phyloP scores from a whole-genome alignment of 306 rosid genomes.

The Datisca glomerata region DNA sequence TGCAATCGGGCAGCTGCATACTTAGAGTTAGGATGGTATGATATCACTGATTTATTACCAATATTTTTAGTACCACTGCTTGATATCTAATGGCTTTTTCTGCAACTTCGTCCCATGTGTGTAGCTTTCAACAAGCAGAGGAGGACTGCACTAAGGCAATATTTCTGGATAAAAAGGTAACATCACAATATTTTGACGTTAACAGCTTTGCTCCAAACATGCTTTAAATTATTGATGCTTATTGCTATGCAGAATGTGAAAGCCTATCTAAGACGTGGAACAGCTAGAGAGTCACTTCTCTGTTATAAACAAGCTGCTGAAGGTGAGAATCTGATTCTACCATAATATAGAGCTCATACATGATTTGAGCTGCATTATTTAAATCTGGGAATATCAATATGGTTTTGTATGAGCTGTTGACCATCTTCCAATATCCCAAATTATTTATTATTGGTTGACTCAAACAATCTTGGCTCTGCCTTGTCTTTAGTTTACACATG shows the following conservation, averaged over 20 bases:
- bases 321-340: slow-evolving; percentile 29
- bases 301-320: slow-evolving; percentile 52
- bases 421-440: too few species aligned
- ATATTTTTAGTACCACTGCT: slow-evolving; percentile 7
- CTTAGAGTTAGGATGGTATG: slow-evolving; percentile 73
- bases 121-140: slow-evolving; percentile 85
- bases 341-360: neutral
- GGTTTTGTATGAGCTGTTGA: too few species aligned
- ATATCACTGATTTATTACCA: slow-evolving; percentile 8
- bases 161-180: slow-evolving; percentile 73
- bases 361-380: slow-evolving; percentile 1
- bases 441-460: too few species aligned
- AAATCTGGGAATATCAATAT: too few species aligned
- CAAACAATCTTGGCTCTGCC: too few species aligned
- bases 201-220: too few species aligned
- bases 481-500: too few species aligned
- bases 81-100: slow-evolving; percentile 6
- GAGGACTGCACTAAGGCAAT: slow-evolving; percentile 77
- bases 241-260: slow-evolving; percentile 58
- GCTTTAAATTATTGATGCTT: neutral
- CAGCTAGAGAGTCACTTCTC: slow-evolving; percentile 63
- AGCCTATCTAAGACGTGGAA: slow-evolving; percentile 89
- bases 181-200: slow-evolving; percentile 1
- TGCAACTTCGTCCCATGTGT: slow-evolving; percentile 9
- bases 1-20: slow-evolving; percentile 89